Conservation (phyloP, 257 asterid genomes). For the Orobanche coerulescens region DNA sequence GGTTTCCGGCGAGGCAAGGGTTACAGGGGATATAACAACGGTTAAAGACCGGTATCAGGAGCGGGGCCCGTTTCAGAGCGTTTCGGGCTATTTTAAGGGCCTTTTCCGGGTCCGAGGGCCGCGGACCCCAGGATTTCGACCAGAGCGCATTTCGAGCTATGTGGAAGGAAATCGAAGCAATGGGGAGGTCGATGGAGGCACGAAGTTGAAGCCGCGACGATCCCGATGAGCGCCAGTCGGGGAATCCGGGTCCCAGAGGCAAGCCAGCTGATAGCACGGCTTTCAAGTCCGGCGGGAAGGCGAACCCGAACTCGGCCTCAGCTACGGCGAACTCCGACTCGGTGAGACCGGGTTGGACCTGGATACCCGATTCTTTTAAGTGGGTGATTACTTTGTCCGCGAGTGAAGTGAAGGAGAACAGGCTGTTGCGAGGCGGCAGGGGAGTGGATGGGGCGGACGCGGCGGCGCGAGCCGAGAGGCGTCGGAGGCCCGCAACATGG, state of each 20-base stretch:
- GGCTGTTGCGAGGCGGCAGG: conserved; percentile 76
- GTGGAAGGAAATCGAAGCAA: conserved; percentile 80
- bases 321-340: conserved; percentile 80
- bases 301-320: conserved; percentile 84
- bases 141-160: conserved; percentile 70
- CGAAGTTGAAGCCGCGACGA: conserved; percentile 70
- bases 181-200: conserved; percentile 71
- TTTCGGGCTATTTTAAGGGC: conserved; percentile 70
- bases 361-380: conserved; percentile 46
- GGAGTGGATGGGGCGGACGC: conserved; percentile 71
- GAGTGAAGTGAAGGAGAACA: conserved; percentile 60
- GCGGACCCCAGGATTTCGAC: conserved; percentile 89
- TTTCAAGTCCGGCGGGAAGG: conserved; percentile 81
- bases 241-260: conserved; percentile 81
- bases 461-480: conserved; percentile 90
- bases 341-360: conserved; percentile 62
- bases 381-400: conserved; percentile 71
- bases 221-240: conserved; percentile 88
- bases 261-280: conserved; percentile 78
- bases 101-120: conserved; percentile 60
- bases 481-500: conserved; percentile 88
- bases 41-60: conserved; percentile 71
- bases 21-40: conserved; percentile 83
- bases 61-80: conserved; percentile 81
- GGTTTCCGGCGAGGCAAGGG: conserved; percentile 85